phyloP scores from a whole-genome alignment of 2,329 filamentous ascomycete species.

The Exophiala spinifera region DNA sequence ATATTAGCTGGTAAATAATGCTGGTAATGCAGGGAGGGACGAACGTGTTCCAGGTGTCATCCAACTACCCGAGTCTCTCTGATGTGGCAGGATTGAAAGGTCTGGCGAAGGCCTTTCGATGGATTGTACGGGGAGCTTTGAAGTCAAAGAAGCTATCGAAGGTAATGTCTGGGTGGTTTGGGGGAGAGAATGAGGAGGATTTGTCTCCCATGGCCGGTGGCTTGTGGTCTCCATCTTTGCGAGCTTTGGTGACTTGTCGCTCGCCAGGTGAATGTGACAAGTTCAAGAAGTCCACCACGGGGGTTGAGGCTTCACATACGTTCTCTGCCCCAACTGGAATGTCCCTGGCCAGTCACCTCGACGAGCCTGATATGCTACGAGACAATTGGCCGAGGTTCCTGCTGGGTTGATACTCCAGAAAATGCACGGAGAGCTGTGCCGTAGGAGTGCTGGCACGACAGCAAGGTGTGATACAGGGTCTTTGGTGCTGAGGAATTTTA shows the following conservation, averaged over 20 bases:
- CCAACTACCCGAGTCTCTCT: conserved; percentile 59
- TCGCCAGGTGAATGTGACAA: conserved; percentile 15
- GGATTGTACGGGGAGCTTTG: conserved; percentile 38
- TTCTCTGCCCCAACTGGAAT: conserved; percentile 5
- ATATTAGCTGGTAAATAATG: conserved; percentile 14
- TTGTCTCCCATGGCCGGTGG: conserved; percentile 46
- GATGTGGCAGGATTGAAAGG: conserved; percentile 44
- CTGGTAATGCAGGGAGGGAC: conserved; percentile 30
- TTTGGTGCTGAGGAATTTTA: conserved; percentile 1
- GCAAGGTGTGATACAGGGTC: conserved; percentile 17
- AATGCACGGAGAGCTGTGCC: conserved; percentile 9
- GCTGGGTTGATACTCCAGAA: conserved; percentile 8
- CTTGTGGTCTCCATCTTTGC: conserved; percentile 39
- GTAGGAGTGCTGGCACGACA: conserved; percentile 13
- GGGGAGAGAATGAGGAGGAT: conserved; percentile 36
- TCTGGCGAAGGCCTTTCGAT: conserved; percentile 43
- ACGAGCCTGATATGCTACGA: conserved; percentile 3
- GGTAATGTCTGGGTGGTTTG: conserved; percentile 44
- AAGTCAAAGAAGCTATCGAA: conserved; percentile 47
- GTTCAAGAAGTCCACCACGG: conserved; percentile 13
- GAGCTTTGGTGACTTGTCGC: conserved; percentile 9
- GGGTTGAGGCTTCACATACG: conserved; percentile 17
- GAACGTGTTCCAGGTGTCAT: conserved; percentile 58
- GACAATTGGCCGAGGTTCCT: conserved; percentile 11
- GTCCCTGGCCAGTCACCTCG: conserved; percentile 15